Evolutionary conservation across 2,329 filamentous ascomycete species (phyloP), one percentile per base, ranked within the genome.

Genomic region (Xylaria polymorpha): DNA sequence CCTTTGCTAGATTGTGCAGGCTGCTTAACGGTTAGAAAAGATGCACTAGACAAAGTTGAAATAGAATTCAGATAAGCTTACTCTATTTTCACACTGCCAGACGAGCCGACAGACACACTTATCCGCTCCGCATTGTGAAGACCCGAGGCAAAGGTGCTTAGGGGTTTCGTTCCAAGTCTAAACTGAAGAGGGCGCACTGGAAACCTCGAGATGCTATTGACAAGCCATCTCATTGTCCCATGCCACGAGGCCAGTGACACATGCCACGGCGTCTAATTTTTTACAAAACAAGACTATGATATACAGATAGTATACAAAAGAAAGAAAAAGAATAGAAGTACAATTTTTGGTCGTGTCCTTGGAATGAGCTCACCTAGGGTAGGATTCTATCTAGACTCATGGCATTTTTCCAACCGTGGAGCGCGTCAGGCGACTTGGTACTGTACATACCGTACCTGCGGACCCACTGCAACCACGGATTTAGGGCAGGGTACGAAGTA

Each of bases 21-120:
- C 86, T 88, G 66, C 14, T 18, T 7, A 29, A 46, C 10, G 12
- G 69, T 79, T 22, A 78, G 77, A 48, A 20, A n/a, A 12, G 35
- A 3, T 53, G 56, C 14, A 53, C 22, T 20, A 12, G 22, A 55
- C 22, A 32, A 43, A 18, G 10, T 4, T 8, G 18, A 55, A 57
- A 8, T 25, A 35, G 3, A 18, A n/a, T 39, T 46, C 43, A 25
- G 15, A 20, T 39, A 46, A n/a, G 53, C 84, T 71, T 75, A 88
- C 87, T 86, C 86, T 61, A 89, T 79, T 14, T 79, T 81, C 48
- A 88, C 82, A 71, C 78, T 74, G 25, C 86, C 86, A 2, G 84
- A 82, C 1, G 84, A 87, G 61, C 83, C 85, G 65, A 82, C 85
- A 44, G 77, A 79, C 10, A 88, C 81, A 2, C 78, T 75, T 61